Evolutionary conservation across 2,329 filamentous ascomycete genomes (phyloP), one percentile per base, ranked within the genome.

Genomic region (Nemania bipapillata): DNA sequence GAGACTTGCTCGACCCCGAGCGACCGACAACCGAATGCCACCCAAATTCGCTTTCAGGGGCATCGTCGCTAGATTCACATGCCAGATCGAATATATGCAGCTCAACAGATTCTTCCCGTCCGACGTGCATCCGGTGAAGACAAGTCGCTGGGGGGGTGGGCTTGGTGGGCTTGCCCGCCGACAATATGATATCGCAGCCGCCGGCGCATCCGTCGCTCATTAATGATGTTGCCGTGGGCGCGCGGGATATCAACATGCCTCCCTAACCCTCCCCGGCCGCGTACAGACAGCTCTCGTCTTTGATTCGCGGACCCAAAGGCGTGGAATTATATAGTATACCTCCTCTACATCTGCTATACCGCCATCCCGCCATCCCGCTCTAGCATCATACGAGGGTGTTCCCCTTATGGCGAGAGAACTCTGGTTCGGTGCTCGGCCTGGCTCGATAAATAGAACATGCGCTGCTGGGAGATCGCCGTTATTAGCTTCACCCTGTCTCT

Each of bases 101-200:
- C 55, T 60, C 68, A 63, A 67, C 53, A 61, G 63, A 54, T 69
- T 68, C 65, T 63, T 74, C 70, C 55, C 56, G 71, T 55, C 70
- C 53, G 40, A 62, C 66, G 58, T 72, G 73, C 74, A 75, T 69
- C 64, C 70, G 72, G 72, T 70, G 67, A 74, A 72, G 69, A 70
- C 72, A 73, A 42, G 42, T 50, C 20, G 47, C 60, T 66, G 63
- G 66, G 37, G 55, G n/a, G n/a, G n/a, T n/a, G n/a, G n/a, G n/a
- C n/a, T n/a, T n/a, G n/a, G n/a, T n/a, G n/a, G n/a, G n/a, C n/a
- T 37, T 47, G 63, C 58, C 64, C 66, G 53, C 58, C 35, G 37
- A n/a, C 22, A 60, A 49, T 40, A 50, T 30, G 37, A 54, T 66
- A 49, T 47, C 40, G 54, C 40, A 57, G 40, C n/a, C 30, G 24